A percentile compares a stretch with the other conserved stretches of the same genome.
Evolutionary conservation across 2,329 filamentous ascomycete genomes (phyloP).

Genomic region (Xylariales sp.): DNA sequence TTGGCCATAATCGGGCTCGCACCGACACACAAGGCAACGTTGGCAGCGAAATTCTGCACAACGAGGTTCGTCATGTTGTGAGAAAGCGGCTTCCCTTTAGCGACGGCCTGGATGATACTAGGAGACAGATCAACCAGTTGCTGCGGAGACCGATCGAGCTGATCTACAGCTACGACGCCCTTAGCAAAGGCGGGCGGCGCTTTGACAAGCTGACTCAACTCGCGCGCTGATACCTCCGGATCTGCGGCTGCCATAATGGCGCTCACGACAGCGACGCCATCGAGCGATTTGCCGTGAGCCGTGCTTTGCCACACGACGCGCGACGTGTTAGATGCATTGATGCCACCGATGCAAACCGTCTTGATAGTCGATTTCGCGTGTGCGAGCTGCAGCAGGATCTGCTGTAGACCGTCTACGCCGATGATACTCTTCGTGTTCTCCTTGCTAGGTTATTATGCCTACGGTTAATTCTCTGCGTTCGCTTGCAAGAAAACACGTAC

Average conservation of each 20-base stretch:
- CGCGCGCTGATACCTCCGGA: constrained; percentile 70
- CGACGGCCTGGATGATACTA: constrained; percentile 69
- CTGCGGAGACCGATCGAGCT: constrained; percentile 34
- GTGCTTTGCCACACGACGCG: constrained; percentile 78
- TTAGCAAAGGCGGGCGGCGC: constrained; percentile 50
- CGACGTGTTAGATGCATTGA: constrained; percentile 81
- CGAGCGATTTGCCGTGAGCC: constrained; percentile 68
- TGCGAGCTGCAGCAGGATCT: constrained; percentile 72
- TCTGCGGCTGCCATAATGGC: constrained; percentile 82
- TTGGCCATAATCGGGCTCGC: constrained; percentile 95
- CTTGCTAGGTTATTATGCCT: constrained; percentile 66
- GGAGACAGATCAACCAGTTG: constrained; percentile 49
- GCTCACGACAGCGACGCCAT: constrained; percentile 89
- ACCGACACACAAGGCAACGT: constrained; percentile 85
- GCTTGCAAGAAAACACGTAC: neutral
- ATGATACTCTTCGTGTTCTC: constrained; percentile 87
- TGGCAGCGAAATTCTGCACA: constrained; percentile 94
- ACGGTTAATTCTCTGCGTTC: neutral
- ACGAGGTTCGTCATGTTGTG: constrained; percentile 99
- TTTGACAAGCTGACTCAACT: constrained; percentile 68
- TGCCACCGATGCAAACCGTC: constrained; percentile 88
- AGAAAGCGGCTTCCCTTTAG: constrained; percentile 74
- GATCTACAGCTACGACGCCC: constrained; percentile 23
- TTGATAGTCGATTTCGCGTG: constrained; percentile 59
- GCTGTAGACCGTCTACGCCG: constrained; percentile 75